Evolutionary conservation across 2,329 filamentous ascomycete species (phyloP).

Genomic region (Colletotrichum chrysophilum): DNA sequence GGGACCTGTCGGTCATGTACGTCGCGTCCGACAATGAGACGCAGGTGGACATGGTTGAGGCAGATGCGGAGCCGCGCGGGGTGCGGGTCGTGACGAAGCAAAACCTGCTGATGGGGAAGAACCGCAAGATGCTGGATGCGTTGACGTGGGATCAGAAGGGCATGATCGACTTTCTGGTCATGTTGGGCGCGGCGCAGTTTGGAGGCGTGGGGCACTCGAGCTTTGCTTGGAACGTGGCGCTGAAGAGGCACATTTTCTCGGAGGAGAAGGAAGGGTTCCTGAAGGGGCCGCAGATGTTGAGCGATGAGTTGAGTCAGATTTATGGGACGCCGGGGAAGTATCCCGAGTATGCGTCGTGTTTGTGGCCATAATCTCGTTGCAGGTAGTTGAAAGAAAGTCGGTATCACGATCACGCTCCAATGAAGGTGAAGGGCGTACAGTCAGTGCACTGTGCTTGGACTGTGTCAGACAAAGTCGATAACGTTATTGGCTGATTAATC

Average conservation of each 20-base stretch:
- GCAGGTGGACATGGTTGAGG: conserved; percentile 21
- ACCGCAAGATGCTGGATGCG: conserved; percentile 22
- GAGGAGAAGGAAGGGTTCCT: not conserved
- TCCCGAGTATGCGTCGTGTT: not conserved
- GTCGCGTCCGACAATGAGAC: conserved; percentile 33
- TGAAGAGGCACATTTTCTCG: conserved; percentile 29
- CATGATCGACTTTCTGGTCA: conserved; percentile 35
- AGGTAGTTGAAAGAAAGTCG: not conserved
- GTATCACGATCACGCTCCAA: not conserved
- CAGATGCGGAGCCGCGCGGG: conserved; percentile 1
- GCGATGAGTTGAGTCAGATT: not conserved
- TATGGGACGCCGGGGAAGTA: not conserved
- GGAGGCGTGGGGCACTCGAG: conserved; percentile 37
- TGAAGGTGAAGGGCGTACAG: not conserved
- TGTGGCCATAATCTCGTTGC: not conserved
- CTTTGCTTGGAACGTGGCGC: conserved; percentile 36
- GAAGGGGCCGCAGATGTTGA: not conserved
- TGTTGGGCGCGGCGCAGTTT: conserved; percentile 35
- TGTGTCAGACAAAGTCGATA: not conserved
- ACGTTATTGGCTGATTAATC: not conserved
- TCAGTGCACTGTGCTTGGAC: not conserved
- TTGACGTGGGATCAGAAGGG: conserved; percentile 36
- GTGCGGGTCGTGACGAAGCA: conserved; percentile 34
- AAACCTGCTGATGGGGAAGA: conserved; percentile 26
- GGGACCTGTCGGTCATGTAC: conserved; percentile 29